These are phyloP conservation scores for Fallopia convolvulus DNA, from an alignment of 148 eudicot species.

Conservation along the genomic window DNA sequence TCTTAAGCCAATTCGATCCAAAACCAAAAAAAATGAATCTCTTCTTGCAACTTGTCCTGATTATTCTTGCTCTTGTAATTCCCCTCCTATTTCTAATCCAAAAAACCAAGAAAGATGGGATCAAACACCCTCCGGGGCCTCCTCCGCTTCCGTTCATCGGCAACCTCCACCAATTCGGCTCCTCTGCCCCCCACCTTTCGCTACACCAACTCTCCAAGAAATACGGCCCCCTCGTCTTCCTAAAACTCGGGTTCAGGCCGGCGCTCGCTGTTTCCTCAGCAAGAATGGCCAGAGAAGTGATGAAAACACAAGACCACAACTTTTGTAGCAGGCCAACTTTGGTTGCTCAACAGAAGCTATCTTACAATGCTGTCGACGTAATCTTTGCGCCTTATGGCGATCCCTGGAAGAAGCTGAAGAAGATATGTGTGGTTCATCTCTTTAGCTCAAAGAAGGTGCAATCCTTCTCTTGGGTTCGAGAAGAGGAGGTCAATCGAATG, in stretches of 20 bases:
- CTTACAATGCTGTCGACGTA: slow-evolving; percentile 21
- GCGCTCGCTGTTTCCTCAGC: slow-evolving; percentile 21
- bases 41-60: background rate
- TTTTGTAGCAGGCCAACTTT: slow-evolving; percentile 19
- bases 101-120: background rate
- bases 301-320: slow-evolving; percentile 19
- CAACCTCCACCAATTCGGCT: slow-evolving; percentile 21
- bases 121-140: slow-evolving; percentile 24
- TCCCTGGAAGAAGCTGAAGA: slow-evolving; percentile 17
- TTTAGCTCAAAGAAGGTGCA: slow-evolving; percentile 21
- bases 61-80: background rate
- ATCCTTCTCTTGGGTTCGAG: slow-evolving; percentile 14
- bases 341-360: slow-evolving; percentile 14
- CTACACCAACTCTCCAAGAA: slow-evolving; percentile 17
- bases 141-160: slow-evolving; percentile 23
- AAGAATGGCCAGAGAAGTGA: slow-evolving; percentile 16
- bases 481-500: slow-evolving; percentile 20
- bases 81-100: background rate
- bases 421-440: slow-evolving; percentile 19
- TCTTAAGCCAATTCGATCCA: background rate
- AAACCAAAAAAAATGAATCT: background rate
- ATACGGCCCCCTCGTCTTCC: slow-evolving; percentile 23
- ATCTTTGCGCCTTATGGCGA: slow-evolving; percentile 17
- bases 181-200: slow-evolving; percentile 16
- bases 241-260: slow-evolving; percentile 14